Conservation (phyloP, 192 early-diverging fungal genomes). For the Cetraspora pellucida region DNA sequence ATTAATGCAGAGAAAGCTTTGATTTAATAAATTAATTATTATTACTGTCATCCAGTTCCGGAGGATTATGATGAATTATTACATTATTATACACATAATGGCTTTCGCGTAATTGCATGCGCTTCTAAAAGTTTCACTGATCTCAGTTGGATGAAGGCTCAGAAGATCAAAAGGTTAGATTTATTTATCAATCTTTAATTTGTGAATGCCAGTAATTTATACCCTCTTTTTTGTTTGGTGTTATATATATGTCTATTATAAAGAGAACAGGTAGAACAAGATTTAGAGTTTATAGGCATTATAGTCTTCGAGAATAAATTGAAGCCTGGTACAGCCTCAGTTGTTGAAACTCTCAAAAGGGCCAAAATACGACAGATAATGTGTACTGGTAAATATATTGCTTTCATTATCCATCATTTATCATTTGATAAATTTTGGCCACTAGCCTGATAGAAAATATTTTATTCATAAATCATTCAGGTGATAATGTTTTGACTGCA, state of each 20-base stretch:
- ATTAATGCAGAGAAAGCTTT: not conserved
- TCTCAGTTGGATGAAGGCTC: constrained; percentile 73
- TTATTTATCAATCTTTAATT: not conserved
- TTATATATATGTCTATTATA: constrained; percentile 25
- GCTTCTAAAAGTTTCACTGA: constrained; percentile 76
- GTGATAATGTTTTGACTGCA: constrained; percentile 96
- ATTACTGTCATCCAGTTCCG: constrained; percentile 63
- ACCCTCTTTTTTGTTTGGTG: not conserved
- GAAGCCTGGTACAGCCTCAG: constrained; percentile 80
- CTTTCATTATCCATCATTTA: not conserved
- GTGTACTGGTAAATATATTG: constrained; percentile 76
- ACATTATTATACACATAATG: constrained; percentile 88
- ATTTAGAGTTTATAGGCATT: constrained; percentile 90
- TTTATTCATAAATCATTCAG: constrained; percentile 36
- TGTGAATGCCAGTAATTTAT: not conserved
- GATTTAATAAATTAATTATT: not conserved
- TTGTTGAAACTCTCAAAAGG: constrained; percentile 73
- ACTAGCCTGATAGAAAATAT: not conserved
- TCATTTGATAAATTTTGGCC: not conserved
- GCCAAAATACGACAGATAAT: constrained; percentile 94
- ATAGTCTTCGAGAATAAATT: constrained; percentile 99
- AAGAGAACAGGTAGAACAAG: constrained; percentile 84
- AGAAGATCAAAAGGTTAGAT: constrained; percentile 65
- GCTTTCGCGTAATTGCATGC: constrained; percentile 96
- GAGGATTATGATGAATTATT: constrained; percentile 80